Evolutionary conservation across 2,329 filamentous ascomycete genomes (phyloP), one percentile per base, ranked within the genome.

Genomic region (Diatrype stigma): DNA sequence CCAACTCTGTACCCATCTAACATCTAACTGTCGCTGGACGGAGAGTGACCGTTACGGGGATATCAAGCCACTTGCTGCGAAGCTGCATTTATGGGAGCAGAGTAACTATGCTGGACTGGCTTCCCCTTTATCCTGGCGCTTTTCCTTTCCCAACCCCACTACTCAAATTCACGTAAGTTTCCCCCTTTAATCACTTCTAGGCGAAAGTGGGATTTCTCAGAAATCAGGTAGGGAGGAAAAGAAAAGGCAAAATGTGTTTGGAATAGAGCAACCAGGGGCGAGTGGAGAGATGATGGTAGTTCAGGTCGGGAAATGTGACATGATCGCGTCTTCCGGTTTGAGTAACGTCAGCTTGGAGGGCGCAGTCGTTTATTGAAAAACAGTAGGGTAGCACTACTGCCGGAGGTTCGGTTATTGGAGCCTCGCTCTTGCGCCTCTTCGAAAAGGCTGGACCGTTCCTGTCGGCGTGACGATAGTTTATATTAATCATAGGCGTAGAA

Each of bases 241-340:
- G 21, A 16, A 11, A 28, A 38, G 45, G 38, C 22, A 42, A 47
- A 6, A 28, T 44, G 50, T 23, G 48, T 19, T 22, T 12, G 37
- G 22, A 34, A n/a, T 16, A 38, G 22, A 47, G 45, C 19, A 51
- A 50, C 30, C 38, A 17, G 30, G 16, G 21, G 37, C 46, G 38
- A 34, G 17, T 37, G 34, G 14, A 16, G 34, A 10, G 34, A 37
- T 37, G 34, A 16, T 23, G 14, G 40, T 16, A 10, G 16, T 16
- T 58, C 51, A 60, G 19, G 57, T 60, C 47, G 56, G 57, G 50
- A 60, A 60, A 53, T 60, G 40, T 56, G 53, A 56, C 57, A 60
- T 60, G 52, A 48, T 60, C 56, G 56, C 57, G 54, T 50, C 8
- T 23, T 23, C 16, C 12, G 16, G n/a, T 23, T 19, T n/a, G 40